phyloP scores from a whole-genome alignment of 768 basidiomycete species.

The Macrolepiota fuliginosa region DNA sequence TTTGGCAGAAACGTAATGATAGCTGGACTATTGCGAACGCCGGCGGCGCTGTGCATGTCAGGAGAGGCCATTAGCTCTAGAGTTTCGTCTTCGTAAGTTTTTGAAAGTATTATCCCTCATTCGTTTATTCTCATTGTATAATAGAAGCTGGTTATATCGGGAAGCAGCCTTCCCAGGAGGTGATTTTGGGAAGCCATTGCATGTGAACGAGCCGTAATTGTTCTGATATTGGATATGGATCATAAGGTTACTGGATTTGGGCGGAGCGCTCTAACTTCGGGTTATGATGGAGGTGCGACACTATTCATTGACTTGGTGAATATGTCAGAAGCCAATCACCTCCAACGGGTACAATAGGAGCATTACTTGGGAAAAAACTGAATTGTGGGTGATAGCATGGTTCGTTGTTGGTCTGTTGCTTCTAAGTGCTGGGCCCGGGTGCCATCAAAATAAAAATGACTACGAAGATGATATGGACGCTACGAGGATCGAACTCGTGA shows the following conservation, averaged over 20 bases:
- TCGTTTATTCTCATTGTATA: too few species aligned
- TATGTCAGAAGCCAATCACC: not conserved
- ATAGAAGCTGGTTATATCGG: too few species aligned
- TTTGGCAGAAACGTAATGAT: not conserved
- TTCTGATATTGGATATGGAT: not conserved
- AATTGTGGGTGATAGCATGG: not conserved
- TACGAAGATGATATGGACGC: conserved; percentile 1
- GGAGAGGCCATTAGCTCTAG: too few species aligned
- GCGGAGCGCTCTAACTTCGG: not conserved
- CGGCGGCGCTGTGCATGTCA: too few species aligned
- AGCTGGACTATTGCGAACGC: not conserved
- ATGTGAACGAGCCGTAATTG: not conserved
- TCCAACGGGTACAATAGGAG: not conserved
- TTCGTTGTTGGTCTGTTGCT: too few species aligned
- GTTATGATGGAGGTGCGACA: not conserved
- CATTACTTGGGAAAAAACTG: not conserved
- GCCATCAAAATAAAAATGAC: not conserved
- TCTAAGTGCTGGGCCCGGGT: not conserved
- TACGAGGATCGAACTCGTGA: conserved; percentile 16
- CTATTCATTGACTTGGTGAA: not conserved
- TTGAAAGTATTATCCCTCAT: too few species aligned
- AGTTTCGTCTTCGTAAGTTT: too few species aligned
- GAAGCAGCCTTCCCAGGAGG: too few species aligned
- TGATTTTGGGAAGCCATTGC: too few species aligned
- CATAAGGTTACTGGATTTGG: not conserved